Base-by-base conservation (phyloP, 225 moss, liverwort and hornwort genomes). In the Polytrichum commune region DNA sequence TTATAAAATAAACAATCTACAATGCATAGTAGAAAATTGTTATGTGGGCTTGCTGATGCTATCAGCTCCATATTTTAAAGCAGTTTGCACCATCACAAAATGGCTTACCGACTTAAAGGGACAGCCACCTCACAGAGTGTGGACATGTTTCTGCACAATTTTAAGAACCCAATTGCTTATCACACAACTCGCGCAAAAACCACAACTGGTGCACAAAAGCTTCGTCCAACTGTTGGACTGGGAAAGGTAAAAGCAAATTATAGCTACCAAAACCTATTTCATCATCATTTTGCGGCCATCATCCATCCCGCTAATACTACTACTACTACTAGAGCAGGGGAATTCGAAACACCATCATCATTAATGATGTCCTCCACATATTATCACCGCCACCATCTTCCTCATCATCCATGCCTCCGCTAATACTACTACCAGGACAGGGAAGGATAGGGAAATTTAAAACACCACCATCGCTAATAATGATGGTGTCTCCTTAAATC, bases 371-470 rank as follows among this genome's bases (percentile, higher is more conserved):
- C 46, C 67, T 90, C 90, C 33, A 87, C 85, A 27, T 87, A 84
- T 89, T 84, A 53, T 84, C 89, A 35, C 80, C 84, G 54, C 79
- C 86, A 58, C 82, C 86, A 8, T 86, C 89, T 68, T 90, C 89
- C 38, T 90, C 89, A 20, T 90, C 84, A 27, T 90, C 89, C 84
- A 90, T 78, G 55, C 84, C 90, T 26, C 87, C 81, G 18, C 87
- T 87, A 71, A 90, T 87, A 81, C 90, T 46, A 16, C 46, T 46
- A 46, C 13, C 46, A 46, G 46, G 46, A 16, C 46, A 46, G 46
- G 33, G 38, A 38, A 38, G 38, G 46, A 46, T 46, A 46, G 46
- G 46, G 46, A 46, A 46, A 0, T 13, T 9, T 46, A 16, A 16
- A 46, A 46, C 13, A 2, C 46, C 46, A 46, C 4, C 46, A 46